phyloP scores from a whole-genome alignment of 2,329 filamentous ascomycete species.

The Beauveria bassiana region DNA sequence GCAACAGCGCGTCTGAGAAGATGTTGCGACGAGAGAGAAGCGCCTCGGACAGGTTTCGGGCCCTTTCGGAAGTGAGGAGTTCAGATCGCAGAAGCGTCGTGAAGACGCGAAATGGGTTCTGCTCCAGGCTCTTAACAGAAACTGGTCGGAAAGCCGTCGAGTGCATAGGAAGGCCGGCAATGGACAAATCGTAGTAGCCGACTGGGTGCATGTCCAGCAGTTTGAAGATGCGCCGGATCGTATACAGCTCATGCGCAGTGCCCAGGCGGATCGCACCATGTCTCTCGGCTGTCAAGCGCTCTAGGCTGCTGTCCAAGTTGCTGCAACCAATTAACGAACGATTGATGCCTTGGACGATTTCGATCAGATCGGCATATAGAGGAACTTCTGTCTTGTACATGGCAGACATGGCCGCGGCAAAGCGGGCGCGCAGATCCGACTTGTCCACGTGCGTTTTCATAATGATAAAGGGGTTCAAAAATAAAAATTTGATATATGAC shows the following conservation, averaged over 20 bases:
- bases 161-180: slow-evolving; percentile 41
- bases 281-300: slow-evolving; percentile 20
- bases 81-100: slow-evolving; percentile 32
- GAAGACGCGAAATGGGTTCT: slow-evolving; percentile 37
- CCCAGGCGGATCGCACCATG: slow-evolving; percentile 44
- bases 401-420: slow-evolving; percentile 25
- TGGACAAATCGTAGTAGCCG: slow-evolving; percentile 43
- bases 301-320: background rate
- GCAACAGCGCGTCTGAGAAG: slow-evolving; percentile 31
- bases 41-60: slow-evolving; percentile 24
- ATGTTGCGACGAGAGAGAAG: slow-evolving; percentile 30
- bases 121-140: slow-evolving; percentile 23
- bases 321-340: background rate
- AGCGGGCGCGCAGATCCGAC: slow-evolving; percentile 19
- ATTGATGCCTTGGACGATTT: slow-evolving; percentile 23
- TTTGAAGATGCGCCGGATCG: slow-evolving; percentile 35
- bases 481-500: background rate
- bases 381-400: slow-evolving; percentile 30
- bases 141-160: slow-evolving; percentile 43
- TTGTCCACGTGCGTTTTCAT: background rate
- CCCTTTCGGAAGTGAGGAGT: slow-evolving; percentile 23
- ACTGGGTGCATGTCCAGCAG: slow-evolving; percentile 41
- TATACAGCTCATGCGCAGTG: slow-evolving; percentile 33
- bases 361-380: slow-evolving; percentile 25
- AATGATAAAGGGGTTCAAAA: background rate